phyloP scores from a whole-genome alignment of 495 filamentous ascomycete species.

The Penicillium atrosanguineum region DNA sequence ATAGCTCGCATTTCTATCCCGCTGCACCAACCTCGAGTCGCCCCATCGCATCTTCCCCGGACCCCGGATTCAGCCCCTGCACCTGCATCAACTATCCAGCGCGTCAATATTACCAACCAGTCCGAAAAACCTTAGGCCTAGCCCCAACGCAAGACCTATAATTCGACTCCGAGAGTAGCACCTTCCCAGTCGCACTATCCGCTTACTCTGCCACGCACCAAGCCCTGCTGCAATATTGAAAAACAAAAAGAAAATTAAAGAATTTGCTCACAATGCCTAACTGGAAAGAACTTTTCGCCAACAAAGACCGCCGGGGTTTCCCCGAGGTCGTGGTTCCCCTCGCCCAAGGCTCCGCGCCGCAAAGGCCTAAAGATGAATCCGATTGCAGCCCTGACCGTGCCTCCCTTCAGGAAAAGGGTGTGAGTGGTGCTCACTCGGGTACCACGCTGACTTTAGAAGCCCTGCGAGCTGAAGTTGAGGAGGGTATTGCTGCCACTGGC shows the following conservation, averaged over 20 bases:
- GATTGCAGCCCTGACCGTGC: constrained; percentile 28
- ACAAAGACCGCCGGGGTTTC: constrained; percentile 43
- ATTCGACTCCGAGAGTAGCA: background rate
- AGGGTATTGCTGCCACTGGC: constrained; percentile 42
- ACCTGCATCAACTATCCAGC: constrained; percentile 6
- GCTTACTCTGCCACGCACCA: constrained; percentile 6
- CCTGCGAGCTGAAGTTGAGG: constrained; percentile 48
- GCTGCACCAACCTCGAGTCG: constrained; percentile 8
- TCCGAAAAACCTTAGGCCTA: constrained; percentile 3
- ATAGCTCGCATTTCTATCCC: constrained; percentile 13
- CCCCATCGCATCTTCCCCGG: constrained; percentile 8
- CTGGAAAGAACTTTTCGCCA: constrained; percentile 42
- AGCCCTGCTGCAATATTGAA: constrained; percentile 8
- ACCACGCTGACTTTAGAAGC: constrained; percentile 44
- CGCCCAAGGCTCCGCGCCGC: constrained; percentile 24
- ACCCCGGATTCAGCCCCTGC: constrained; percentile 9
- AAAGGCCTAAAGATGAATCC: constrained; percentile 17
- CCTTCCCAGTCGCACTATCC: constrained; percentile 7
- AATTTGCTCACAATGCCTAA: constrained; percentile 13
- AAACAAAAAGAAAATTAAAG: background rate
- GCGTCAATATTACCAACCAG: constrained; percentile 1
- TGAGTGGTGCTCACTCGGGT: constrained; percentile 24
- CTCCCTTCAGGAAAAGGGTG: constrained; percentile 32
- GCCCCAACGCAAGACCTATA: constrained; percentile 6
- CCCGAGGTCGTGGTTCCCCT: constrained; percentile 46